Evolutionary conservation across 2,329 filamentous ascomycete genomes (phyloP).

Genomic region (Neonectria coccinea): DNA sequence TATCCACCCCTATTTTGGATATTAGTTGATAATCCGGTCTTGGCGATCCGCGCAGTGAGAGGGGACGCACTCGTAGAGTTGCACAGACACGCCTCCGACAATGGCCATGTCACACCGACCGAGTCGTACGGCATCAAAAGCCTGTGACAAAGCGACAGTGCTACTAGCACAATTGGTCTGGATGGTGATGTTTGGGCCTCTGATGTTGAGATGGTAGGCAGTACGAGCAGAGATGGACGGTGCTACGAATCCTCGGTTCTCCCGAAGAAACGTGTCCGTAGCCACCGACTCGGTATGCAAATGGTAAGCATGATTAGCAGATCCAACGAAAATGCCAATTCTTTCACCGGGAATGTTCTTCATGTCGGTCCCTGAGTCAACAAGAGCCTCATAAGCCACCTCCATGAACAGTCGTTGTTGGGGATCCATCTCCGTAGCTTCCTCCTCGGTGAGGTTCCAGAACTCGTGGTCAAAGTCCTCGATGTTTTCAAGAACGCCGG

Average conservation of each 20-base stretch:
- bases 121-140: constrained; percentile 6
- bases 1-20: neutral
- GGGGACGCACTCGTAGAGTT: neutral
- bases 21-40: neutral
- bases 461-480: constrained; percentile 11
- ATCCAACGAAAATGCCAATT: constrained; percentile 5
- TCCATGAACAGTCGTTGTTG: constrained; percentile 12
- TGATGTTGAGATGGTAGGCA: constrained; percentile 5
- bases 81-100: constrained; percentile 4
- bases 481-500: neutral
- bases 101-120: constrained; percentile 8
- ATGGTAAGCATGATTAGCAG: constrained; percentile 8
- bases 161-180: constrained; percentile 8
- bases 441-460: constrained; percentile 5
- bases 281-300: constrained; percentile 7
- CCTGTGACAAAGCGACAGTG: constrained; percentile 4
- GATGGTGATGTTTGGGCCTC: constrained; percentile 1
- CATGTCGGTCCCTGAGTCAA: neutral
- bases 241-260: constrained; percentile 7
- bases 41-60: too few relatives aligned
- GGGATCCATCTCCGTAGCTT: constrained; percentile 7
- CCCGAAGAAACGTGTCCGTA: neutral
- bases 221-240: constrained; percentile 8
- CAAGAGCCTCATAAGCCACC: constrained; percentile 9
- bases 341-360: neutral